Evolutionary conservation across 129 eudicot species (phyloP).

Genomic region (Kitagawia praeruptora): DNA sequence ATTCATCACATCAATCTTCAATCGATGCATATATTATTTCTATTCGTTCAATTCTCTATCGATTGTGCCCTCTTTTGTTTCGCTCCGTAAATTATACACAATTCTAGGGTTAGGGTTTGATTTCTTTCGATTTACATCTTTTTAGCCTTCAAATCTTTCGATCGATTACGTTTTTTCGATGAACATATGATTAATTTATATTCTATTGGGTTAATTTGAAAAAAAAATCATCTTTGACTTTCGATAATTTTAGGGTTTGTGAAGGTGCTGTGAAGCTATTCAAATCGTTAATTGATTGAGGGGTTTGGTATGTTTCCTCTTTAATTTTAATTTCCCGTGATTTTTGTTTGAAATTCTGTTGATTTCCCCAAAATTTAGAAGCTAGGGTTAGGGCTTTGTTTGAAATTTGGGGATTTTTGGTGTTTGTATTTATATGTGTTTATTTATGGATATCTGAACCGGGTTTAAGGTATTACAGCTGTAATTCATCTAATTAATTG

Average conservation of each 20-base stretch:
- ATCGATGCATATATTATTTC: not conserved
- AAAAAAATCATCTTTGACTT: not conserved
- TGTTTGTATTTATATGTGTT: not conserved
- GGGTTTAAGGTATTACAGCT: not conserved
- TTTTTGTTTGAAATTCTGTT: not conserved
- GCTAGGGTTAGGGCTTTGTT: conserved; percentile 1
- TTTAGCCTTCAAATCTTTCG: not conserved
- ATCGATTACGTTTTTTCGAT: not conserved
- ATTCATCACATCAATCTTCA: not conserved
- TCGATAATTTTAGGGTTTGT: not conserved
- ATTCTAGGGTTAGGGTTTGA: conserved; percentile 12
- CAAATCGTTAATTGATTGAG: not conserved
- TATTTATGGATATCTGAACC: not conserved
- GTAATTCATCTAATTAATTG: not conserved
- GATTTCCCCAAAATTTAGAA: not conserved
- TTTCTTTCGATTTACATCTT: not conserved
- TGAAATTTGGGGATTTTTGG: conserved; percentile 3
- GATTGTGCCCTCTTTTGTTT: not conserved
- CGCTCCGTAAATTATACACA: not conserved
- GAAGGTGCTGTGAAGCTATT: not conserved
- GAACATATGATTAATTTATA: not conserved
- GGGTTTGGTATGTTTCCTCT: conserved; percentile 4
- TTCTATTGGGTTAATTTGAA: not conserved
- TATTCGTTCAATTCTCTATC: not conserved
- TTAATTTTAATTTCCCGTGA: not conserved